phyloP scores from a whole-genome alignment of 306 rosid genomes.

The Argentina anserina region DNA sequence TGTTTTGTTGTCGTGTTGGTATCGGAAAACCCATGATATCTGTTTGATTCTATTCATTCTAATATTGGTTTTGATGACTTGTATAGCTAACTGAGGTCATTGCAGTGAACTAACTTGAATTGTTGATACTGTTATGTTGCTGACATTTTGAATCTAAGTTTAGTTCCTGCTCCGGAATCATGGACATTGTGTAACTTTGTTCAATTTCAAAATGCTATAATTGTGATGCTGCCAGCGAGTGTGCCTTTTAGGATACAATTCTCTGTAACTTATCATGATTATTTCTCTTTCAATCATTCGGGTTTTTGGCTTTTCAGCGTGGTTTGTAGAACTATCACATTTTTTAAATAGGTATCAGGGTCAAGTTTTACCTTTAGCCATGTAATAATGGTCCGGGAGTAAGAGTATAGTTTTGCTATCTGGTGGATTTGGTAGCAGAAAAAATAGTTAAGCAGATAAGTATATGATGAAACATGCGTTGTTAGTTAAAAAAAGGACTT shows the following conservation, averaged over 20 bases:
- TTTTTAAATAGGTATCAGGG: neutral
- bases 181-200: neutral
- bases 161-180: neutral
- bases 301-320: neutral
- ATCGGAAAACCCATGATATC: neutral
- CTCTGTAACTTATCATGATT: neutral
- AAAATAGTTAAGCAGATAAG: too few relatives aligned
- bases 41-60: constrained; percentile 7
- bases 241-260: too few relatives aligned
- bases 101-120: neutral
- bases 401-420: neutral
- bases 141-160: neutral
- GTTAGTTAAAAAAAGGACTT: too few relatives aligned
- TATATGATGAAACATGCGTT: too few relatives aligned
- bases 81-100: neutral
- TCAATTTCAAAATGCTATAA: neutral
- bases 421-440: neutral
- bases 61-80: neutral
- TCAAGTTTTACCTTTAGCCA: neutral
- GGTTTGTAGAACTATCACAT: neutral
- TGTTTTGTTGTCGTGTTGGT: neutral
- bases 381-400: neutral
- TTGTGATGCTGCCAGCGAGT: neutral
- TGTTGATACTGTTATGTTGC: neutral
- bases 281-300: neutral